Evolutionary conservation across 192 early-diverging fungal genomes (phyloP), one percentile per base, ranked within the genome.

Genomic region (Dissophora ornata): DNA sequence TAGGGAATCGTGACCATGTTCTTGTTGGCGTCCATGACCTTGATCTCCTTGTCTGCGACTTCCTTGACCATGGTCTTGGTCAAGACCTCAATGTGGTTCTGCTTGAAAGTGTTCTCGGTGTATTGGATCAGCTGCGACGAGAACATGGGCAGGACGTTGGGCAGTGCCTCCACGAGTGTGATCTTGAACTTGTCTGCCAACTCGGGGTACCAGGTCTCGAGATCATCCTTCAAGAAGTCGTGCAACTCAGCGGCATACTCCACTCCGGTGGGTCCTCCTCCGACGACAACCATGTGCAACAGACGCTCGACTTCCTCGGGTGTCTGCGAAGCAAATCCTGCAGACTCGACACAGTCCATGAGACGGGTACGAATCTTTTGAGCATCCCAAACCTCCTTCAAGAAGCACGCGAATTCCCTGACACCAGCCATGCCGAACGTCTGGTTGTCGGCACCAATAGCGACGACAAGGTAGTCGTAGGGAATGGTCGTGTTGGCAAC

Each of bases 211-310:
- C 90, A 91, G 18, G 62, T 65, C 16, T 84, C 79, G 38, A 92
- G 57, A 73, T 94, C 93, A 30, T 92, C 92, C 62, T 82, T 73
- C 58, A 94, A 78, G 79, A 94, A 94, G 79, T 94, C 93, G 75
- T 93, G 86, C 42, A 94, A 81, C 82, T 93, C 93, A 18, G 91
- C 93, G 15, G 93, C 91, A 69, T 94, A 94, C 71, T 94, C 86
- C 13, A 84, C 80, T 22, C 86, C 86, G 7, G 85, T 88, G n/a
- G 87, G 86, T 21, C 86, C 88, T 41, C 89, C 86, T 32, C 89
- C 89, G n/a, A 91, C 89, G 48, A 93, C 90, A 10, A 91, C 89
- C 90, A 94, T 93, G 65, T 93, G 89, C 61, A 94, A 73, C 34
- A 93, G 71, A 22, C 93, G 82, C 11, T 91, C 81, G 53, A 93